phyloP scores from a whole-genome alignment of 2,329 filamentous ascomycete genomes.

The Simplicillium sp. region DNA sequence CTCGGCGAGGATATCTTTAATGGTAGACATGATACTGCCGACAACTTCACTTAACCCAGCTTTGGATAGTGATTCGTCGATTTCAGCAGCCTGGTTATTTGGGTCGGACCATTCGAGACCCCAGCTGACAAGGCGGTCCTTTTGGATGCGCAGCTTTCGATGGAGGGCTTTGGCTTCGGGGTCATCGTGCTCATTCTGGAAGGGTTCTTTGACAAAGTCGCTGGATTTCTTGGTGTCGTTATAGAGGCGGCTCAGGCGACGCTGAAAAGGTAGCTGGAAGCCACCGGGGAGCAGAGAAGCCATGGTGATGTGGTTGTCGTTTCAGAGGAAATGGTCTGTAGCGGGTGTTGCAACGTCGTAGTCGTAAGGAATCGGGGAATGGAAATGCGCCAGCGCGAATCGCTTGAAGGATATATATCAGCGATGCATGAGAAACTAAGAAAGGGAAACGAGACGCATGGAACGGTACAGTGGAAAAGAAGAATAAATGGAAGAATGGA shows the following conservation, averaged over 20 bases:
- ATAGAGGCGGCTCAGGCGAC: slow-evolving; percentile 62
- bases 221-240: slow-evolving; percentile 73
- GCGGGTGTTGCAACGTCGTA: too few relatives aligned
- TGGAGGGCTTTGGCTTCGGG: slow-evolving; percentile 65
- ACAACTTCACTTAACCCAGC: slow-evolving; percentile 70
- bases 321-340: not conserved
- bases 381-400: too few relatives aligned
- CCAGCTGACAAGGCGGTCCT: slow-evolving; percentile 71
- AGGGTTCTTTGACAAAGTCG: slow-evolving; percentile 59
- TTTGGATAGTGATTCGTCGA: slow-evolving; percentile 61
- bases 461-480: too few relatives aligned
- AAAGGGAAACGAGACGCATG: too few relatives aligned
- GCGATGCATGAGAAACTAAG: too few relatives aligned
- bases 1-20: slow-evolving; percentile 71
- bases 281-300: slow-evolving; percentile 42
- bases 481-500: too few relatives aligned
- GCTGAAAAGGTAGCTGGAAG: slow-evolving; percentile 48
- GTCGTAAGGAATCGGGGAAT: too few relatives aligned
- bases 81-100: slow-evolving; percentile 54
- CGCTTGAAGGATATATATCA: too few relatives aligned
- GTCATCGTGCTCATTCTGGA: slow-evolving; percentile 48
- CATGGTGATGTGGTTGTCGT: slow-evolving; percentile 22
- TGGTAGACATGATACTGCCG: slow-evolving; percentile 68
- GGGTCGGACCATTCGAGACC: slow-evolving; percentile 74
- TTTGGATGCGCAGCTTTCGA: slow-evolving; percentile 70